phyloP scores from a whole-genome alignment of 176 grass and related monocot genomes.

The Eleusine coracana region DNA sequence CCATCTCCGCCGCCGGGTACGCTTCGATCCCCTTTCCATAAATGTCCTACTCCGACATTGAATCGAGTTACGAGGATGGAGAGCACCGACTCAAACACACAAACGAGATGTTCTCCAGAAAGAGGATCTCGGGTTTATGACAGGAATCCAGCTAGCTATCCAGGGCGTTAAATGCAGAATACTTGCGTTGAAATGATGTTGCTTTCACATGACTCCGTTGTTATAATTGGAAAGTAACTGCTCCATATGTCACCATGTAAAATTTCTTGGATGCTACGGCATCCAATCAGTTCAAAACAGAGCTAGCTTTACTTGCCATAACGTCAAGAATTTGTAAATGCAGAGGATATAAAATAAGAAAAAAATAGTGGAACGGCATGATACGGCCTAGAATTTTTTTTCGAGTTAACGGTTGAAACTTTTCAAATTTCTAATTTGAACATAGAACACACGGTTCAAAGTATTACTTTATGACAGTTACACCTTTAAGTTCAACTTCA shows the following conservation, averaged over 20 bases:
- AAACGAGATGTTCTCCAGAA: too few relatives aligned
- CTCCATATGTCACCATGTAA: too few relatives aligned
- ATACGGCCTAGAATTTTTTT: neutral
- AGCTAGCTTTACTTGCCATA: neutral
- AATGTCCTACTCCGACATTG: neutral
- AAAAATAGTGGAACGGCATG: too few relatives aligned
- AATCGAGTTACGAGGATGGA: neutral
- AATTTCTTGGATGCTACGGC: too few relatives aligned
- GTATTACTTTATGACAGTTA: neutral
- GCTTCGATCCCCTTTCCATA: neutral
- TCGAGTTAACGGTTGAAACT: neutral
- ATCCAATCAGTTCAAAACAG: too few relatives aligned
- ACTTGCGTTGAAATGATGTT: neutral
- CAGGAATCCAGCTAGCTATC: neutral
- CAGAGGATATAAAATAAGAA: neutral
- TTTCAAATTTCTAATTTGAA: neutral
- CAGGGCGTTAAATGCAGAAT: too few relatives aligned
- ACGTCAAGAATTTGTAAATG: neutral
- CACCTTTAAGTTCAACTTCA: neutral
- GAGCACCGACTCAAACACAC: neutral
- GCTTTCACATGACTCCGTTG: neutral
- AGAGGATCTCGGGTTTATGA: neutral
- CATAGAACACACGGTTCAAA: neutral
- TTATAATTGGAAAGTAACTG: too few relatives aligned
- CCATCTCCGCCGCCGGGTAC: neutral